Conservation (phyloP, 2,329 filamentous ascomycete species). For the Phyllosticta ampelicida region DNA sequence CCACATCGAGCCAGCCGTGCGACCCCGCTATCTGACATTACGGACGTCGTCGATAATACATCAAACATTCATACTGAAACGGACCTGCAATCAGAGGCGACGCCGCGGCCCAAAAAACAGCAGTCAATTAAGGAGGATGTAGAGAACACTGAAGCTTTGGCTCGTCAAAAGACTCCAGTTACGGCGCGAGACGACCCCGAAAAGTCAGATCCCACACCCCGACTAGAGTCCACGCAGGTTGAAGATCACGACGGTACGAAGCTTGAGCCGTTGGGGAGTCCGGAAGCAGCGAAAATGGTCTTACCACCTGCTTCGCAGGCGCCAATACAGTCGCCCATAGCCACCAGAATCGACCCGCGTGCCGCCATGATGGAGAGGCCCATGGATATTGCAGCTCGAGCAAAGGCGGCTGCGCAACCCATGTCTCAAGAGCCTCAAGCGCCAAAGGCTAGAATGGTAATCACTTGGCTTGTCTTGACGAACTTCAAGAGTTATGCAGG, state of each 20-base stretch:
- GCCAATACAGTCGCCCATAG: constrained; percentile 20
- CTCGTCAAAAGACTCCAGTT: constrained; percentile 32
- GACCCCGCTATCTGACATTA: constrained; percentile 8
- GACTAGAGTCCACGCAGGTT: constrained; percentile 26
- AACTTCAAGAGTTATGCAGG: constrained; percentile 99
- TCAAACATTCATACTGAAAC: constrained; percentile 3
- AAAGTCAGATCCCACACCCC: constrained; percentile 40
- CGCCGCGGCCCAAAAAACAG: constrained; percentile 1
- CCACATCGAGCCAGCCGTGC: not conserved
- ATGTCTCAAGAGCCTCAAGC: constrained; percentile 61
- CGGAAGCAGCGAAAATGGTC: constrained; percentile 22
- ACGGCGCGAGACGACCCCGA: constrained; percentile 42
- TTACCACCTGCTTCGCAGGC: constrained; percentile 2
- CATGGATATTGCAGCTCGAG: constrained; percentile 88
- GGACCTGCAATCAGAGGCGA: not conserved
- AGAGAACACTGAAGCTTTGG: constrained; percentile 23
- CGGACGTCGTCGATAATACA: constrained; percentile 2
- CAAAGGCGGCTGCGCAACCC: constrained; percentile 54
- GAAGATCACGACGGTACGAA: constrained; percentile 36
- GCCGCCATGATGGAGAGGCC: constrained; percentile 74
- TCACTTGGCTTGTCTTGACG: constrained; percentile 80
- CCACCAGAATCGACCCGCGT: constrained; percentile 65
- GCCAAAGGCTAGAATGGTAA: constrained; percentile 79
- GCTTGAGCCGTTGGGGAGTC: not conserved
- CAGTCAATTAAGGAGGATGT: not conserved